phyloP scores from a whole-genome alignment of 805 yeast genomes.

The Maudiozyma barnettii region DNA sequence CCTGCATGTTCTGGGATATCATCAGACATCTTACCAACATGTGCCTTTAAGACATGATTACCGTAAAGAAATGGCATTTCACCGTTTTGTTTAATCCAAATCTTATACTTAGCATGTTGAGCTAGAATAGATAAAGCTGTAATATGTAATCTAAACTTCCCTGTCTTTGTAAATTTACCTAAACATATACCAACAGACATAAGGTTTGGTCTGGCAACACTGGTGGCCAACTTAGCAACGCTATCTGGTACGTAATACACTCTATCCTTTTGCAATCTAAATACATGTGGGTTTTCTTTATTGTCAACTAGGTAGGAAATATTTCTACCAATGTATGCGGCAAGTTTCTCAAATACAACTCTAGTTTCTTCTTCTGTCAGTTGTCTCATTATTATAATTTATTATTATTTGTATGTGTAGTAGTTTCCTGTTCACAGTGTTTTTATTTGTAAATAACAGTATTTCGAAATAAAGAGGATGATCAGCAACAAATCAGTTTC shows the following conservation, averaged over 20 bases:
- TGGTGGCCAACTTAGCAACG: slow-evolving; percentile 79
- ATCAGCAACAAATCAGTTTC: too few species aligned
- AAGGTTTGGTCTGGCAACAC: slow-evolving; percentile 77
- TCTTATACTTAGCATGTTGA: slow-evolving; percentile 81
- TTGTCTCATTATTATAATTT: slow-evolving; percentile 57
- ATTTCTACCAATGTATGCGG: slow-evolving; percentile 94
- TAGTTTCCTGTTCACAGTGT: too few species aligned
- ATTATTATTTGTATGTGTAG: not conserved
- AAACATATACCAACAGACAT: slow-evolving; percentile 91
- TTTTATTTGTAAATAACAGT: too few species aligned
- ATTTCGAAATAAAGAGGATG: too few species aligned
- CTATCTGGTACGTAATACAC: slow-evolving; percentile 85
- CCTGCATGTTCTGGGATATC: slow-evolving; percentile 98
- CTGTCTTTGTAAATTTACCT: slow-evolving; percentile 96
- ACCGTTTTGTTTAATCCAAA: slow-evolving; percentile 95
- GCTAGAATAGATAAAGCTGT: slow-evolving; percentile 81
- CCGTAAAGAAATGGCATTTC: slow-evolving; percentile 98
- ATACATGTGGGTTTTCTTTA: slow-evolving; percentile 75
- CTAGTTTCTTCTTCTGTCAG: slow-evolving; percentile 95
- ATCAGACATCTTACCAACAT: slow-evolving; percentile 91
- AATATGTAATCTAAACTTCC: slow-evolving; percentile 89
- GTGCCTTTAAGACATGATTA: slow-evolving; percentile 93
- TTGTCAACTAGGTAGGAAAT: slow-evolving; percentile 81
- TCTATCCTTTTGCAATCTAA: slow-evolving; percentile 91
- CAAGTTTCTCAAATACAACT: slow-evolving; percentile 90